Percentiles rank a stretch among this genome's conserved stretches.
These are phyloP conservation scores for Ceratobasidium sp. DNA, from an alignment of 1,284 basidiomycete species.

Conservation along the genomic window DNA sequence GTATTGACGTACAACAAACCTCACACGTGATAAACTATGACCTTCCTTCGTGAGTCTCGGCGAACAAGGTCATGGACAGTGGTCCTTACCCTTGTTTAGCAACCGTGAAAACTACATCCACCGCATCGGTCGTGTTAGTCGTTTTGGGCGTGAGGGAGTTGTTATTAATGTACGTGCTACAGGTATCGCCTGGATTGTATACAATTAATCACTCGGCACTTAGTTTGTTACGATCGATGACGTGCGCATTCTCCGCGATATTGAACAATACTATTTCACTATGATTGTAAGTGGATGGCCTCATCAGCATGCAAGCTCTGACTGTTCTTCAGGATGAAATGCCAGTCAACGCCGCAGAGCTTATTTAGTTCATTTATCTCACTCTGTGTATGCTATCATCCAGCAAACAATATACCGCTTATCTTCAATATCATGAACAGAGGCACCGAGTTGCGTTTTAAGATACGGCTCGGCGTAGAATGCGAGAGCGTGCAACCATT, in stretches of 20 bases:
- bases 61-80: too few relatives aligned
- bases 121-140: constrained; percentile 92
- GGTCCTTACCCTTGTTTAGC: constrained; percentile 51
- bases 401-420: constrained; percentile 36
- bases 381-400: constrained; percentile 18
- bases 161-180: constrained; percentile 74
- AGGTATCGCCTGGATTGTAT: constrained; percentile 13
- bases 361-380: constrained; percentile 60
- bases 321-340: constrained; percentile 75
- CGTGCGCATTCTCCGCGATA: constrained; percentile 86
- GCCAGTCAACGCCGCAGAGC: constrained; percentile 88
- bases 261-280: constrained; percentile 87
- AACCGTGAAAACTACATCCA: constrained; percentile 98
- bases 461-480: constrained; percentile 1
- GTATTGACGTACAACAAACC: constrained; percentile 98
- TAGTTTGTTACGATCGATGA: constrained; percentile 92
- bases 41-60: too few relatives aligned
- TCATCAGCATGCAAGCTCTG: constrained; percentile 40
- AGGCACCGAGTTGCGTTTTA: constrained; percentile 16
- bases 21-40: constrained; percentile 99
- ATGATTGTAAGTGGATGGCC: constrained; percentile 68
- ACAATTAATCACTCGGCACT: constrained; percentile 45
- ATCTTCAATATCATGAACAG: constrained; percentile 7
- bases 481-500: constrained; percentile 13
- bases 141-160: constrained; percentile 93